Evolutionary conservation across 805 yeast genomes (phyloP).

Genomic region (Saccharomycopsis fermentans): DNA sequence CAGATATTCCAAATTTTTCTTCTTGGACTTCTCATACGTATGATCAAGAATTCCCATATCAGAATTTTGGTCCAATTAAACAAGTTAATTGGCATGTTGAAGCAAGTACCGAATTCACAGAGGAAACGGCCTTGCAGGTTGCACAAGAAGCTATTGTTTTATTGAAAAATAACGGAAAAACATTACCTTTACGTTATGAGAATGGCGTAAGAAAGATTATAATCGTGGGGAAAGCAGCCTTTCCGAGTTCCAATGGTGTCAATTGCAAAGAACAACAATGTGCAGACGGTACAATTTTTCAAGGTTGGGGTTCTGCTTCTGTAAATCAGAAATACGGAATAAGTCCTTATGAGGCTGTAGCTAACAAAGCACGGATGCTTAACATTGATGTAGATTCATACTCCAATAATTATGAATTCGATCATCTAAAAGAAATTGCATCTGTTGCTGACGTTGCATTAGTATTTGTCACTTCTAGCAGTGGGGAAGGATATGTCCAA

Average conservation of each 20-base stretch:
- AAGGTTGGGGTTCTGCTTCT: constrained; percentile 61
- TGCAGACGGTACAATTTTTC: constrained; percentile 42
- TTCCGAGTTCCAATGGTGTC: constrained; percentile 40
- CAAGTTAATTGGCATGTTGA: constrained; percentile 47
- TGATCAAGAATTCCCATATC: constrained; percentile 45
- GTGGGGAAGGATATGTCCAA: constrained; percentile 51
- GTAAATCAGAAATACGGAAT: constrained; percentile 45
- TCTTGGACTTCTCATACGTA: constrained; percentile 50
- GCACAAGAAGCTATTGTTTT: constrained; percentile 50
- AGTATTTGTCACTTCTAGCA: constrained; percentile 42
- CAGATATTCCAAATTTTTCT: constrained; percentile 37
- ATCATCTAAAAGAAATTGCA: constrained; percentile 34
- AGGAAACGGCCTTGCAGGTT: constrained; percentile 39
- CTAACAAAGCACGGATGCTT: constrained; percentile 34
- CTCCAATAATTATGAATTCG: constrained; percentile 37
- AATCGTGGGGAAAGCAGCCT: constrained; percentile 46
- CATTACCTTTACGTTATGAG: constrained; percentile 38
- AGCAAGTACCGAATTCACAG: constrained; percentile 39
- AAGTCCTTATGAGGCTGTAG: constrained; percentile 50
- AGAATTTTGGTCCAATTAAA: constrained; percentile 42
- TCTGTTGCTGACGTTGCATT: constrained; percentile 42
- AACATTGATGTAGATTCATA: constrained; percentile 38
- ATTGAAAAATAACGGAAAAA: constrained; percentile 41
- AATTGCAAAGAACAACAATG: constrained; percentile 45
- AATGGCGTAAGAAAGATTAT: constrained; percentile 28